These are phyloP conservation scores for Pulveroboletus sp. DNA, from an alignment of 768 basidiomycete species.

Conservation along the genomic window DNA sequence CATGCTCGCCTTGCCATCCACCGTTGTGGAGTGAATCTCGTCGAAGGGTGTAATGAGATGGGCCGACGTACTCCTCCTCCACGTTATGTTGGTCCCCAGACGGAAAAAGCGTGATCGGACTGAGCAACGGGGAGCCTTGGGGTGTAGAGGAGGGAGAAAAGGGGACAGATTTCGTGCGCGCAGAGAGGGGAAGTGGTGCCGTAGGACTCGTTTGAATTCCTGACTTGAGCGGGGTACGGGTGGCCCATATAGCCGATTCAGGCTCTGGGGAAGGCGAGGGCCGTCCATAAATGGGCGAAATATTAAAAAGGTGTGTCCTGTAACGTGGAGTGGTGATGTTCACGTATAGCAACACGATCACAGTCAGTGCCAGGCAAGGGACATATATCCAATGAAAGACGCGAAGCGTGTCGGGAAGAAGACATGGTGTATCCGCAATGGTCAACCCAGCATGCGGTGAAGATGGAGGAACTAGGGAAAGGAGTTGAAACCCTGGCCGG, in stretches of 20 bases:
- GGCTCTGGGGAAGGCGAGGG: conserved; percentile 26
- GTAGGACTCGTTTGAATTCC: conserved; percentile 39
- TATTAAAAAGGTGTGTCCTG: conserved; percentile 15
- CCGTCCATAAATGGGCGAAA: conserved; percentile 29
- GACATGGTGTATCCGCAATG: conserved; percentile 64
- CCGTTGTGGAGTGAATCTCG: conserved; percentile 32
- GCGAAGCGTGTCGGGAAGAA: conserved; percentile 67
- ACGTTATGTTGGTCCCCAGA: conserved; percentile 44
- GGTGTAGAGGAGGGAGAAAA: conserved; percentile 38
- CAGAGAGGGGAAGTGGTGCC: conserved; percentile 33
- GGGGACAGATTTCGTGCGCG: conserved; percentile 35
- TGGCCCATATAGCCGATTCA: conserved; percentile 36
- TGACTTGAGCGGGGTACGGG: conserved; percentile 43
- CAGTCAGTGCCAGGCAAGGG: conserved; percentile 55
- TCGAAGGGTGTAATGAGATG: conserved; percentile 44
- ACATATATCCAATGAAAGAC: conserved; percentile 62
- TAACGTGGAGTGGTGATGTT: conserved; percentile 34
- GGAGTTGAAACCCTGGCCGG: conserved; percentile 79
- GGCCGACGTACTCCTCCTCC: conserved; percentile 43
- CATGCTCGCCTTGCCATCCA: conserved; percentile 32
- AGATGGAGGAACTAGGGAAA: conserved; percentile 53
- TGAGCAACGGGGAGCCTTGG: conserved; percentile 36
- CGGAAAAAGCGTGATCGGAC: conserved; percentile 34
- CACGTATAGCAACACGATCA: conserved; percentile 43
- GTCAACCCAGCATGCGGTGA: conserved; percentile 36